A percentile compares a stretch with the other conserved stretches of the same genome.
Conservation (phyloP, 2,329 filamentous ascomycete species). For the Aspergillus texensis region DNA sequence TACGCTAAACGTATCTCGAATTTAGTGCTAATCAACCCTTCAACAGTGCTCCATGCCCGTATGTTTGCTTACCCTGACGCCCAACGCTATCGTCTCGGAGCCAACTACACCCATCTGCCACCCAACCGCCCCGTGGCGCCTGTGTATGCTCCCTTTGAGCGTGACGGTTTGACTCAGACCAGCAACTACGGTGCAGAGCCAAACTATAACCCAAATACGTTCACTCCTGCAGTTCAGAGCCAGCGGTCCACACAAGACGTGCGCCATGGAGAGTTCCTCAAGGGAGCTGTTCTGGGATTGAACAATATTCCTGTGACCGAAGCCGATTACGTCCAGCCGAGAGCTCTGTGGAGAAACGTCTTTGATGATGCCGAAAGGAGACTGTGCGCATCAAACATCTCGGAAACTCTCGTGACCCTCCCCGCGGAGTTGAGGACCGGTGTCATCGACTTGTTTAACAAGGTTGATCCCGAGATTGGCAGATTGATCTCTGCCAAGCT, state of each 20-base stretch:
- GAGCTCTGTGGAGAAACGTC: slow-evolving; percentile 32
- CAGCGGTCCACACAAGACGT: slow-evolving; percentile 22
- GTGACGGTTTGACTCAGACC: slow-evolving; percentile 40
- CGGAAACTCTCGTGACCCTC: slow-evolving; percentile 27
- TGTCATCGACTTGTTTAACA: slow-evolving; percentile 24
- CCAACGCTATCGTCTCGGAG: slow-evolving; percentile 43
- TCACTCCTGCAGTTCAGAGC: slow-evolving; percentile 24
- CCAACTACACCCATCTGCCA: slow-evolving; percentile 46
- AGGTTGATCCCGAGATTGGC: slow-evolving; percentile 24
- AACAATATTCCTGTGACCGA: slow-evolving; percentile 30
- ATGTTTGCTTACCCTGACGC: slow-evolving; percentile 65
- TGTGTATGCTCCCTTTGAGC: slow-evolving; percentile 57
- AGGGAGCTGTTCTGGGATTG: slow-evolving; percentile 24
- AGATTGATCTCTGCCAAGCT: slow-evolving; percentile 20
- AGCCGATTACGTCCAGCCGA: slow-evolving; percentile 35
- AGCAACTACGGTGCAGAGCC: slow-evolving; percentile 63
- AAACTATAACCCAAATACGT: slow-evolving; percentile 51
- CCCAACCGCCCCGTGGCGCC: slow-evolving; percentile 39
- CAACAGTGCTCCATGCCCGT: slow-evolving; percentile 58
- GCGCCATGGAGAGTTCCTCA: slow-evolving; percentile 25
- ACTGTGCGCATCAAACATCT: slow-evolving; percentile 26
- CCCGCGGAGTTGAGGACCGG: slow-evolving; percentile 19
- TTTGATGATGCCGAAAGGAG: slow-evolving; percentile 29
- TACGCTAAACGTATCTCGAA: background rate
- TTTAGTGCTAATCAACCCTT: slow-evolving; percentile 20